phyloP scores from a whole-genome alignment of 2,329 filamentous ascomycete genomes.

The Penicillium sp. region DNA sequence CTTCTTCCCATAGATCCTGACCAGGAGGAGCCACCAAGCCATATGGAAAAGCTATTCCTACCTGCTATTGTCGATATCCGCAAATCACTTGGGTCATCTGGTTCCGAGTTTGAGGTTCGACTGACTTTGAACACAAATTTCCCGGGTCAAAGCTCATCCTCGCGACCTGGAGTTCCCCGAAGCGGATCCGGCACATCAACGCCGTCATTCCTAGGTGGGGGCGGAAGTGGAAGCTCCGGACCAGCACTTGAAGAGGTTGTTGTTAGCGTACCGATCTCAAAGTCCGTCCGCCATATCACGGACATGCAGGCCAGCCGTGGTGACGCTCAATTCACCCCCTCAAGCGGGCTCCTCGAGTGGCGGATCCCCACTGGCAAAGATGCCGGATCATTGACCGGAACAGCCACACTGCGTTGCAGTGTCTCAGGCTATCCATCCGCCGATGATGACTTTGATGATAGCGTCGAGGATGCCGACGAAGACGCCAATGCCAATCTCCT shows the following conservation, averaged over 20 bases:
- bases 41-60: slow-evolving; percentile 67
- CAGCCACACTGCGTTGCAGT: slow-evolving; percentile 75
- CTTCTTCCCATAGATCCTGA: slow-evolving; percentile 70
- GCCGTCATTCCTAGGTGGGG: slow-evolving; percentile 51
- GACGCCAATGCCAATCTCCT: slow-evolving; percentile 42
- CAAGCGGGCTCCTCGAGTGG: slow-evolving; percentile 76
- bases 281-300: slow-evolving; percentile 75
- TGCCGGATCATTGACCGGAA: slow-evolving; percentile 63
- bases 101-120: slow-evolving; percentile 85
- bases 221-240: slow-evolving; percentile 58
- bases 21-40: slow-evolving; percentile 55
- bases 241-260: slow-evolving; percentile 72
- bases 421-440: slow-evolving; percentile 64
- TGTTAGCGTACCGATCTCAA: slow-evolving; percentile 75
- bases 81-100: slow-evolving; percentile 71
- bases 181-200: slow-evolving; percentile 49
- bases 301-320: slow-evolving; percentile 79
- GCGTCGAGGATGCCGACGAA: slow-evolving; percentile 34
- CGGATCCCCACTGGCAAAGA: slow-evolving; percentile 72
- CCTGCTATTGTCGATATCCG: slow-evolving; percentile 80
- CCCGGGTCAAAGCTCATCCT: slow-evolving; percentile 47
- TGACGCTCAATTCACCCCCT: slow-evolving; percentile 77
- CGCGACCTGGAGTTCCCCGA: slow-evolving; percentile 40
- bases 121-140: slow-evolving; percentile 70
- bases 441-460: slow-evolving; percentile 51